Evolutionary conservation across 2,329 filamentous ascomycete species (phyloP).

Genomic region (Septoria petroselini): DNA sequence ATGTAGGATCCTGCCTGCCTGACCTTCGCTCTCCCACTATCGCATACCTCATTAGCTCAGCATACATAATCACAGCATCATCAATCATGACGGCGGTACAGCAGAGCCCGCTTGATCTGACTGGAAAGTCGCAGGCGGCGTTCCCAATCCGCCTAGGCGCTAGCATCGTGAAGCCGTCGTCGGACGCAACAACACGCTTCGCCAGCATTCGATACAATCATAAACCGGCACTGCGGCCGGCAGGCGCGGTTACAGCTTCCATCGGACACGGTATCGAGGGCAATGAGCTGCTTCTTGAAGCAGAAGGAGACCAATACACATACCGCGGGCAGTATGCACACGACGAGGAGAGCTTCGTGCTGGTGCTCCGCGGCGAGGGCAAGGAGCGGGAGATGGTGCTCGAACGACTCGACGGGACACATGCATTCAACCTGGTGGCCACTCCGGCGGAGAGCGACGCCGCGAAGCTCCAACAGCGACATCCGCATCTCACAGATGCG

Average conservation of each 20-base stretch:
- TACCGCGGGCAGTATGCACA: slow-evolving; percentile 45
- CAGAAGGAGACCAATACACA: slow-evolving; percentile 36
- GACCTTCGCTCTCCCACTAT: too few relatives aligned
- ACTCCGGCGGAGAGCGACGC: slow-evolving; percentile 64
- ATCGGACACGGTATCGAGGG: slow-evolving; percentile 28
- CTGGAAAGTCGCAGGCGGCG: slow-evolving; percentile 25
- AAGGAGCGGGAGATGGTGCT: slow-evolving; percentile 45
- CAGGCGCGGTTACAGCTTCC: slow-evolving; percentile 20
- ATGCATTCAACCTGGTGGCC: slow-evolving; percentile 80
- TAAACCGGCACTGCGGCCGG: slow-evolving; percentile 41
- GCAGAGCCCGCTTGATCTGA: slow-evolving; percentile 30
- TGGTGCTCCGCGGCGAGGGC: slow-evolving; percentile 29
- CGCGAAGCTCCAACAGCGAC: slow-evolving; percentile 62
- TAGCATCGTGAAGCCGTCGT: slow-evolving; percentile 28
- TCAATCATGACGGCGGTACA: slow-evolving; percentile 28
- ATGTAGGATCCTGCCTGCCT: slow-evolving; percentile 1
- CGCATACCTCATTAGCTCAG: too few relatives aligned
- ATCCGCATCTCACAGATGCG: slow-evolving; percentile 52
- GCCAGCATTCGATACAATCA: slow-evolving; percentile 43
- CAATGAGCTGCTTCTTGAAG: slow-evolving; percentile 26
- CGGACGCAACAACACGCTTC: slow-evolving; percentile 17
- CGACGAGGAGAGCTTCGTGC: slow-evolving; percentile 67
- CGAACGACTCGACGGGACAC: slow-evolving; percentile 74
- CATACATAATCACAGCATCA: too few relatives aligned
- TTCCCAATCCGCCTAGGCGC: slow-evolving; percentile 33